A percentile compares a stretch with the other conserved stretches of the same genome.
These are phyloP conservation scores for Solanum piurae DNA, from an alignment of 257 asterid genomes.

Conservation along the genomic window DNA sequence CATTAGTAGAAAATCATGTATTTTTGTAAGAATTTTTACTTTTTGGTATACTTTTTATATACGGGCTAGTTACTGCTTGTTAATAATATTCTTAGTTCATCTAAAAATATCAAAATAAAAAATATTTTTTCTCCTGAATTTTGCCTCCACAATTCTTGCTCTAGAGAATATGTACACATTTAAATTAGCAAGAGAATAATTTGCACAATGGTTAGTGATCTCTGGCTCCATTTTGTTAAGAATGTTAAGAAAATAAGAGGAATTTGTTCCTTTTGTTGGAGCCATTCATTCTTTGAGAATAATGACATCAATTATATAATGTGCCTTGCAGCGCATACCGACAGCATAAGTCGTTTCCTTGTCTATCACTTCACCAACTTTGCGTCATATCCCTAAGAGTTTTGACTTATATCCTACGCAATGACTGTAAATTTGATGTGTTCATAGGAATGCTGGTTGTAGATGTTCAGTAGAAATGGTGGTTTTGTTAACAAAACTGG, in stretches of 20 bases:
- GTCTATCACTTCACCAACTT: not conserved
- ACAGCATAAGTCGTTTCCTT: not conserved
- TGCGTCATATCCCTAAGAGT: not conserved
- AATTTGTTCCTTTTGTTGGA: not conserved
- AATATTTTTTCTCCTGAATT: not conserved
- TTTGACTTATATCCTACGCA: not conserved
- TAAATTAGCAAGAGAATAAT: not conserved
- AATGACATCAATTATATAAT: not conserved
- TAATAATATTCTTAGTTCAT: no score
- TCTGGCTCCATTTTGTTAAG: not conserved
- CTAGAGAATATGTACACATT: not conserved
- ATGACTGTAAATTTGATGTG: not conserved
- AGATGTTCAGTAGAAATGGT: not conserved
- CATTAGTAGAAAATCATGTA: no score
- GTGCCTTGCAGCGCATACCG: not conserved
- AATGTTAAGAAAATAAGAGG: not conserved
- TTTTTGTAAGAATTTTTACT: no score
- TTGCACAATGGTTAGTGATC: not conserved
- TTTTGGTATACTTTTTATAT: no score
- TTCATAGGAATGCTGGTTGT: not conserved
- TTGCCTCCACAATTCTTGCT: not conserved
- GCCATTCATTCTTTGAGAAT: not conserved
- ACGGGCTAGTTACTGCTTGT: no score
- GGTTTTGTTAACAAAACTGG: not conserved
- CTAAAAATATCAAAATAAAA: not conserved